Percentiles rank a stretch among this genome's conserved stretches.
phyloP scores from a whole-genome alignment of 106 monocot genomes.

The Amphibolis antarctica region DNA sequence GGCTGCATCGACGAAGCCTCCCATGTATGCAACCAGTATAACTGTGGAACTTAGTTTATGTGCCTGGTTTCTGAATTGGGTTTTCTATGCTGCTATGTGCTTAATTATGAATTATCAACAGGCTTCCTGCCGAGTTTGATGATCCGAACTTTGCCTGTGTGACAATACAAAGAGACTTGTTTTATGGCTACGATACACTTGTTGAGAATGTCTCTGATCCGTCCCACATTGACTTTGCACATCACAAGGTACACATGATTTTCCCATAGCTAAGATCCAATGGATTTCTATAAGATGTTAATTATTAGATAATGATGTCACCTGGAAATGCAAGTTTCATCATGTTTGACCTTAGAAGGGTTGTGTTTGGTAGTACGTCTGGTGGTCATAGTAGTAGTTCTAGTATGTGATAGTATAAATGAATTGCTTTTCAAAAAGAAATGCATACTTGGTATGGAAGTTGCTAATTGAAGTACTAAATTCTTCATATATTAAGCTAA shows the following conservation, averaged over 20 bases:
- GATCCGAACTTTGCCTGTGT: conserved; percentile 73
- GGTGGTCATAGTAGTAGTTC: too few relatives aligned
- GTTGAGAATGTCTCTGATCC: conserved; percentile 99
- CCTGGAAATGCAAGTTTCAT: too few relatives aligned
- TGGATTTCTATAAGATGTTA: not conserved
- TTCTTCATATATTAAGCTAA: too few relatives aligned
- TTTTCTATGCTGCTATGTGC: not conserved
- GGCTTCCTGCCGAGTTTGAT: conserved; percentile 78
- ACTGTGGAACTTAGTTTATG: not conserved
- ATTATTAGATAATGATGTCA: not conserved
- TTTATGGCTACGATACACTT: conserved; percentile 91
- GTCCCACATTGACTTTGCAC: conserved; percentile 95
- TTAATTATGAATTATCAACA: conserved; percentile 10
- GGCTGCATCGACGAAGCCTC: conserved; percentile 47
- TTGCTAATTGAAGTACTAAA: too few relatives aligned
- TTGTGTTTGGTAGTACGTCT: too few relatives aligned
- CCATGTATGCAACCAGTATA: conserved; percentile 32
- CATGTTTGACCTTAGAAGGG: too few relatives aligned
- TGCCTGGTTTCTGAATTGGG: not conserved
- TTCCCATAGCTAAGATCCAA: not conserved
- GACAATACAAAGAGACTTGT: conserved; percentile 88
- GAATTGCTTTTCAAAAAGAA: too few relatives aligned
- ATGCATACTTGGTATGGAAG: too few relatives aligned
- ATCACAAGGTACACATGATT: conserved; percentile 66
- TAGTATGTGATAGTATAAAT: too few relatives aligned